Evolutionary conservation across 495 filamentous ascomycete species (phyloP).

Genomic region (Podospora pseudocomata): DNA sequence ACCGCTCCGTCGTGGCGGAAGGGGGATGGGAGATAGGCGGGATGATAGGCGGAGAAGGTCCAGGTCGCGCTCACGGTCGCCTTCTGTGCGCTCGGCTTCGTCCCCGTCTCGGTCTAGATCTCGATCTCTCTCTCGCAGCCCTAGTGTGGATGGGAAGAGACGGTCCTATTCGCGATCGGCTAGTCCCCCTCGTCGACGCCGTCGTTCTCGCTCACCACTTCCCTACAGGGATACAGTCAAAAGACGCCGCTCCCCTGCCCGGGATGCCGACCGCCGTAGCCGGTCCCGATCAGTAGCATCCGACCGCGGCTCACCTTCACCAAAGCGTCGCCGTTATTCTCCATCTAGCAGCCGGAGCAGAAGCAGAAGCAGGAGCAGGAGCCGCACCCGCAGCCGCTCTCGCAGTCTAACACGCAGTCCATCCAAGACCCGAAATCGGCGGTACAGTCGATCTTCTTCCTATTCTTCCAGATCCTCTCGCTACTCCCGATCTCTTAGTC

Average conservation of each 20-base stretch:
- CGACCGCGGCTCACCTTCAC: conserved; percentile 26
- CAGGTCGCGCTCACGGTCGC: conserved; percentile 34
- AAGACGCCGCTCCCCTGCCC: conserved; percentile 40
- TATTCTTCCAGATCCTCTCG: conserved; percentile 34
- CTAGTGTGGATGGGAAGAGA: conserved; percentile 30
- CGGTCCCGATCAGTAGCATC: conserved; percentile 34
- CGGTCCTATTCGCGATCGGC: conserved; percentile 35
- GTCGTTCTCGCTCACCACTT: conserved; percentile 44
- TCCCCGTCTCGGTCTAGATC: conserved; percentile 37
- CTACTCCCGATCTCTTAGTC: conserved; percentile 39
- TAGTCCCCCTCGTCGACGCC: conserved; percentile 36
- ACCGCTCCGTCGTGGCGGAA: conserved; percentile 24
- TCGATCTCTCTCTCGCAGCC: conserved; percentile 36
- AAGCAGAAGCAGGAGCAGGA: conserved; percentile 26
- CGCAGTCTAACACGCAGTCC: conserved; percentile 14
- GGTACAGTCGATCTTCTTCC: conserved; percentile 48
- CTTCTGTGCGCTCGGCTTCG: conserved; percentile 19
- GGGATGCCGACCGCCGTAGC: conserved; percentile 21
- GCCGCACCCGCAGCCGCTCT: conserved; percentile 16
- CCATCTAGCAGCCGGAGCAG: conserved; percentile 40
- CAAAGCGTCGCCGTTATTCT: conserved; percentile 35
- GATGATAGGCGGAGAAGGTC: conserved; percentile 29
- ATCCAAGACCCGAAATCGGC: conserved; percentile 19
- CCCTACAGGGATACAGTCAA: conserved; percentile 36
- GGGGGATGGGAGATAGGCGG: conserved; percentile 16